These are phyloP conservation scores for Millerozyma acaciae DNA, from an alignment of 805 yeast species.

Conservation along the genomic window DNA sequence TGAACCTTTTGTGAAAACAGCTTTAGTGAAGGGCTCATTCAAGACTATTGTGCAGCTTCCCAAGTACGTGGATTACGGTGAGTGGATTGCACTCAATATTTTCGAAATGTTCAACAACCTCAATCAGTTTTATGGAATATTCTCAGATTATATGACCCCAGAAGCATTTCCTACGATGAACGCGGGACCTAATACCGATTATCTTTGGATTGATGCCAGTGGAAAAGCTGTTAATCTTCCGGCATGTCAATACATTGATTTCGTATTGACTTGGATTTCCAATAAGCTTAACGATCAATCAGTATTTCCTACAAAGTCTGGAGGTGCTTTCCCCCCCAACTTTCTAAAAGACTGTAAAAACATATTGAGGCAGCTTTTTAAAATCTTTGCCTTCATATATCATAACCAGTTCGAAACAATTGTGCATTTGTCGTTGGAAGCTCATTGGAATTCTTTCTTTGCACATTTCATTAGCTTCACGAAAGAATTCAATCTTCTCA, in stretches of 20 bases:
- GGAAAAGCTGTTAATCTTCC: constrained; percentile 84
- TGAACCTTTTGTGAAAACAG: constrained; percentile 91
- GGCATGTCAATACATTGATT: constrained; percentile 89
- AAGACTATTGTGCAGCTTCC: constrained; percentile 94
- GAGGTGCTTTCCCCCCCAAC: constrained; percentile 84
- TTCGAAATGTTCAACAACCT: constrained; percentile 85
- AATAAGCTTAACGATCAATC: constrained; percentile 85
- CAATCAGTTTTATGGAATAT: constrained; percentile 85
- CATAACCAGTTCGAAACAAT: constrained; percentile 92
- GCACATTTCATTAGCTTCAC: constrained; percentile 89
- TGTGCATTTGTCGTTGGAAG: constrained; percentile 87
- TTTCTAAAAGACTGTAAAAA: constrained; percentile 80
- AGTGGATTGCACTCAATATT: constrained; percentile 92
- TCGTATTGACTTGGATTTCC: constrained; percentile 85
- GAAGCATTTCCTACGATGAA: constrained; percentile 90
- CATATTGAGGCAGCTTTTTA: constrained; percentile 86
- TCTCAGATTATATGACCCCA: constrained; percentile 86
- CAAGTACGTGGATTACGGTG: constrained; percentile 88
- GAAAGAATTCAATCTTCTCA: constrained; percentile 79
- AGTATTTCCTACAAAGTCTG: constrained; percentile 86
- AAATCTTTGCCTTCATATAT: constrained; percentile 93
- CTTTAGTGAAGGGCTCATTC: constrained; percentile 93
- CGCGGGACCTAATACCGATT: constrained; percentile 91
- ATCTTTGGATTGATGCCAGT: constrained; percentile 78
- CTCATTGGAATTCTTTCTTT: constrained; percentile 97